Base-by-base conservation (phyloP, 257 asterid species). In the Euphrasia confusa region DNA sequence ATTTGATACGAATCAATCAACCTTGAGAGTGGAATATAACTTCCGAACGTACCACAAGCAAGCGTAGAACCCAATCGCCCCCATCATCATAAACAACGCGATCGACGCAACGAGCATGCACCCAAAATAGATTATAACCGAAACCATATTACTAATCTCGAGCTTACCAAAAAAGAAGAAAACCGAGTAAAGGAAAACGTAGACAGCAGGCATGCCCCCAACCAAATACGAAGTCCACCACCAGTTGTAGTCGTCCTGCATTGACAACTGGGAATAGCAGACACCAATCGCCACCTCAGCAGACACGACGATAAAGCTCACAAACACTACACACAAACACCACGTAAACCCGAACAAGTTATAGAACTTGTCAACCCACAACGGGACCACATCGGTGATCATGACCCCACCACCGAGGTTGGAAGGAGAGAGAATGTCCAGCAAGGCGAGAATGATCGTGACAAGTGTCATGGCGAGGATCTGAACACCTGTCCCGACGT, bases 141-240 rank as follows among this genome's bases (percentile, higher is more conserved):
- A 85, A 37, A 88, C 94, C 42, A 81, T 60, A 81, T 81, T 88
- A 0, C 88, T 68, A 28, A 88, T 88, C 68, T 88, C 96, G 88
- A 88, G 58, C 82, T 88, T 85, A 65, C 92, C 81, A 83, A 88
- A 88, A 85, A 88, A 88, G 84, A 85, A 88, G 83, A 88, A 81
- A 65, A 81, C 66, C 2, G 96, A 88, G 86, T 88, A 88, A 28
- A 28, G 33, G 33, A 28, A 28, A 28, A 28, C 5, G 5, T 28
- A 28, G 4, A 28, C 3, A 4, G 4, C 5, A 28, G 33, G 33
- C 33, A 28, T 28, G 33, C 33, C 33, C 33, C 4, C 33, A 28
- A 4, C 33, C 33, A 28, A 28, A 28, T 28, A 28, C 3, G 33
- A 28, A 2, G 4, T 28, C 33, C 33, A 28, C 33, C 33, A 28